Evolutionary conservation across 2,329 filamentous ascomycete species (phyloP), one percentile per base, ranked within the genome.

Genomic region (Bretziella fagacearum): DNA sequence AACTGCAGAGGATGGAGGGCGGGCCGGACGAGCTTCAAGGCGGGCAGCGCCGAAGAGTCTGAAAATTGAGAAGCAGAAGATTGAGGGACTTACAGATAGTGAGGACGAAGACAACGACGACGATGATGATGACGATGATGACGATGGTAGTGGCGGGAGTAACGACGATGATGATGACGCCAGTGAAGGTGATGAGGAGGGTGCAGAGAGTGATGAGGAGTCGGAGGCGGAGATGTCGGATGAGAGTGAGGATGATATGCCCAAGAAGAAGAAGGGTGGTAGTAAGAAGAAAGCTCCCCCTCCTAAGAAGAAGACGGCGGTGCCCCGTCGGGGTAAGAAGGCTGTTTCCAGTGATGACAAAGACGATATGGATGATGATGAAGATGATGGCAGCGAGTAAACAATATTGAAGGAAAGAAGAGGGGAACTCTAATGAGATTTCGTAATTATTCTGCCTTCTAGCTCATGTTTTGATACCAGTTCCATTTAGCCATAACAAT

Each of bases 91-190:
- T 0, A 57, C 55, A 2, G 57, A 58, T 2, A 53, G 54, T 3
- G 55, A 53, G 0, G 56, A 56, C 22, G 56, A 55, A 13, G 55
- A 57, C n/a, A 53, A 53, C 3, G 54, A 51, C 44, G 32, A 56
- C 8, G 51, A 51, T 5, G 52, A 51, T 53, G 54, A 59, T 48
- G 60, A 61, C 52, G 59, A 54, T 2, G 54, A 56, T 1, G 57
- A 56, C 1, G 56, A 56, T 0, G 58, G 13, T 54, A 63, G 27
- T 7, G 37, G 25, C n/a, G 73, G 76, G 52, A 79, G 84, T 35
- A 78, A 74, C 51, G 80, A 84, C 52, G 74, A 70, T 2, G 78
- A 81, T 22, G 69, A 53, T 51, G 39, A 51, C 13, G 45, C 53
- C 53, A 22, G 27, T 10, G 45, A 50, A 4, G 20, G 39, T 4